Evolutionary conservation across 768 basidiomycete genomes (phyloP), one percentile per base, ranked within the genome.

Genomic region (Leccinum truebloodii): DNA sequence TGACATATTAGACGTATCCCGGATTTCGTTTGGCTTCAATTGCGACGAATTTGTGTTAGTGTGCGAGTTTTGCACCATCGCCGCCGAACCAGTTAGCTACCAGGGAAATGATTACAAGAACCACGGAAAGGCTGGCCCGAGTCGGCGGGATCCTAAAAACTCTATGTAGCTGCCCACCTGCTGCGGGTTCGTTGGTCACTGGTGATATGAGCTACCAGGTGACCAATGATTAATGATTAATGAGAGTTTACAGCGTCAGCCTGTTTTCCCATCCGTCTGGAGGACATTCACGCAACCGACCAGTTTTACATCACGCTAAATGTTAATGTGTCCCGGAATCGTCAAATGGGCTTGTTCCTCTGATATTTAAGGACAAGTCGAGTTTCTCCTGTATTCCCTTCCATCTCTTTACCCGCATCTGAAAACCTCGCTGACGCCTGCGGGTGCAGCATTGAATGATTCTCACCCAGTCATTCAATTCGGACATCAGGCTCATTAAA

Each of bases 251-350:
- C 51, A 59, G 57, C 20, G 20, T 41, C 41, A 54, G 37, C 52
- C 4, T 4, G 37, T 68, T 73, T 75, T 67, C 71, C 69, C 67
- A 73, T 65, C 59, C 14, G 30, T 32, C 49, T 50, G 44, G 20
- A 63, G 59, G 52, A 49, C 44, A 51, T 59, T 60, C 73, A 52
- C 65, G 51, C 71, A 75, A 57, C 67, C 71, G 68, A 67, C 69
- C 62, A 65, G 59, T 65, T 73, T 75, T 72, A 72, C 73, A 72
- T 73, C 72, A 75, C 70, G n/a, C 52, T 49, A 52, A 56, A 65
- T 48, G 55, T 65, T 73, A 75, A 71, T 69, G 69, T 69, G 51
- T 58, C 59, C 50, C 54, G 50, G 61, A 59, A 50, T 62, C 66
- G 56, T 71, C 51, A 59, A 71, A 63, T 57, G 46, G 32, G 55